Percentiles rank a stretch among this genome's conserved stretches.
These are phyloP conservation scores for Fusarium sp. DNA, from an alignment of 2,329 filamentous ascomycete genomes.

Conservation along the genomic window DNA sequence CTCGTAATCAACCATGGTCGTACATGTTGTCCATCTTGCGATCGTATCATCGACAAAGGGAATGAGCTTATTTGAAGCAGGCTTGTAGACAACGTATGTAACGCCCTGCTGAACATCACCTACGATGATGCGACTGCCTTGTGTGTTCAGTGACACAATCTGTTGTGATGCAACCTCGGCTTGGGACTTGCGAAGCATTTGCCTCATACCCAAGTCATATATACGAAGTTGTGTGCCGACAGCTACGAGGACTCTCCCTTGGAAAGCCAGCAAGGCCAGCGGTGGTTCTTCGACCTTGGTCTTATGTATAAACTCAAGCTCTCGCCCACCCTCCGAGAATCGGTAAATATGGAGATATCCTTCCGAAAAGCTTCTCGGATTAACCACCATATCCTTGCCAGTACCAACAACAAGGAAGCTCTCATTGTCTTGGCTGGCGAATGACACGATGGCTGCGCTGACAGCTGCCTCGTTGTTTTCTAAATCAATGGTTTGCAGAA, in stretches of 20 bases:
- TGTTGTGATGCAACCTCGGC: constrained; percentile 81
- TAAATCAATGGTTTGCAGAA: constrained; percentile 83
- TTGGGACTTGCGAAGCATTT: constrained; percentile 92
- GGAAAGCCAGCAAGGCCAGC: constrained; percentile 90
- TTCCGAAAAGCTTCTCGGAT: constrained; percentile 77
- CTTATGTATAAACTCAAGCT: constrained; percentile 95
- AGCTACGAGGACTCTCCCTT: constrained; percentile 88
- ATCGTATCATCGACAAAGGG: constrained; percentile 93
- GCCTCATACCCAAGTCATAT: constrained; percentile 93
- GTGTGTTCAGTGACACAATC: constrained; percentile 90
- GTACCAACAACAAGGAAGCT: constrained; percentile 94
- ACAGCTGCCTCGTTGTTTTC: constrained; percentile 92
- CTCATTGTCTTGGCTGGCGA: constrained; percentile 89
- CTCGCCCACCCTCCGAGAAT: constrained; percentile 86
- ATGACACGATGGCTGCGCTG: constrained; percentile 85
- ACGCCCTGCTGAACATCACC: constrained; percentile 94
- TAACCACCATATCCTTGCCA: constrained; percentile 87
- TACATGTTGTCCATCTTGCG: constrained; percentile 89
- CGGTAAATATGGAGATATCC: constrained; percentile 95
- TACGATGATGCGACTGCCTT: constrained; percentile 90
- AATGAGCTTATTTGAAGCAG: constrained; percentile 89
- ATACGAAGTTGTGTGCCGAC: constrained; percentile 84
- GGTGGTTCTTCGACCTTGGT: constrained; percentile 92
- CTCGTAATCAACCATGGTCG: constrained; percentile 97
- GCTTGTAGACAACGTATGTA: constrained; percentile 93